These are phyloP conservation scores for Hymenoscyphus occultus DNA, from an alignment of 2,329 filamentous ascomycete species.

Conservation along the genomic window DNA sequence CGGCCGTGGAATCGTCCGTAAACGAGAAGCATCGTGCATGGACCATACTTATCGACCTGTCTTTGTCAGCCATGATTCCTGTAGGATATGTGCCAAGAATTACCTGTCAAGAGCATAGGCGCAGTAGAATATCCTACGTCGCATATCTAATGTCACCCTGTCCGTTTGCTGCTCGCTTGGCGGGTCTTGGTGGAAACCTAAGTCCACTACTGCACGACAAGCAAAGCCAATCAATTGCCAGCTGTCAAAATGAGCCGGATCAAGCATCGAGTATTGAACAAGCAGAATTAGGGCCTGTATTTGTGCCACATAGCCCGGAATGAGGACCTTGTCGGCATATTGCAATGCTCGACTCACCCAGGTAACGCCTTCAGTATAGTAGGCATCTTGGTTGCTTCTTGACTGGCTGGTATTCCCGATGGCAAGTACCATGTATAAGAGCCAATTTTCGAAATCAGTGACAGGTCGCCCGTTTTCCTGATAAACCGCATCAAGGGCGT, in stretches of 20 bases:
- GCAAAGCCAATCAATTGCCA: conserved; percentile 94
- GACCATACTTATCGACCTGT: conserved; percentile 81
- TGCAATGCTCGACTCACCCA: conserved; percentile 65
- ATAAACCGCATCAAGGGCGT: conserved; percentile 79
- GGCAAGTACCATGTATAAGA: conserved; percentile 84
- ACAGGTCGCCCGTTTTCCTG: conserved; percentile 59
- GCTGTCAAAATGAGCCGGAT: conserved; percentile 86
- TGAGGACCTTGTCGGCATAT: conserved; percentile 77
- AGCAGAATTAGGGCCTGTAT: conserved; percentile 85
- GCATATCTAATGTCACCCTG: conserved; percentile 68
- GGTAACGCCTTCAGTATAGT: conserved; percentile 55
- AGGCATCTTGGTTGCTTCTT: conserved; percentile 61
- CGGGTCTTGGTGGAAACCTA: conserved; percentile 91
- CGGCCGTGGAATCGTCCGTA: conserved; percentile 81
- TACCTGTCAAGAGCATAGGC: conserved; percentile 87
- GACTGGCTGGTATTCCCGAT: conserved; percentile 76
- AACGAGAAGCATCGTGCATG: conserved; percentile 89
- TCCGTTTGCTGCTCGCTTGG: conserved; percentile 66
- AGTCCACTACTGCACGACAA: conserved; percentile 79
- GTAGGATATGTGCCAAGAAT: conserved; percentile 25
- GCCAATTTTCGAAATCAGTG: conserved; percentile 74
- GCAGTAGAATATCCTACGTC: conserved; percentile 84
- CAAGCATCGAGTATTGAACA: conserved; percentile 84
- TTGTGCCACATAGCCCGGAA: conserved; percentile 78
- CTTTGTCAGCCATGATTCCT: conserved; percentile 14